A percentile compares a stretch with the other conserved stretches of the same genome.
Evolutionary conservation across 2,329 filamentous ascomycete genomes (phyloP).

Genomic region (Ophiostoma angusticollis): DNA sequence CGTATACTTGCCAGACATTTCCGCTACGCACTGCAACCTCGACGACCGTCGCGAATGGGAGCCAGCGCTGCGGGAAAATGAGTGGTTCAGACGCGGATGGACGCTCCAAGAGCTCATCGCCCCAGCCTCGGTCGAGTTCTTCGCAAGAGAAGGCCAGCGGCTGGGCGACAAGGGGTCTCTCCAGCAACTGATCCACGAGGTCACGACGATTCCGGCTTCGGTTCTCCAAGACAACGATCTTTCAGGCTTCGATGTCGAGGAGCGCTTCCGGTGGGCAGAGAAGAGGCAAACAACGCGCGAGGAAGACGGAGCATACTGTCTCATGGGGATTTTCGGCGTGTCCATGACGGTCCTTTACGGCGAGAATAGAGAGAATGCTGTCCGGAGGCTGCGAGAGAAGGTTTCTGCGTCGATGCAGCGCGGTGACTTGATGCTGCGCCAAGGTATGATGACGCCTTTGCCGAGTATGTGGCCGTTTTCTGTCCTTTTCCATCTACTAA

Average conservation of each 20-base stretch:
- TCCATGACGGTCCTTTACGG: constrained; percentile 13
- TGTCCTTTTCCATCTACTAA: too few species aligned
- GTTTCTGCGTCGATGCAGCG: neutral
- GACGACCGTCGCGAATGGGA: too few species aligned
- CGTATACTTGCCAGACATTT: constrained; percentile 8
- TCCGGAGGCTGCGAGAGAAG: constrained; percentile 7
- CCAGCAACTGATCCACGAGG: neutral
- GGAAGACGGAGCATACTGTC: constrained; percentile 14
- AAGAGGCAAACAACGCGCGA: constrained; percentile 7
- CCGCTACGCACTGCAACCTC: too few species aligned
- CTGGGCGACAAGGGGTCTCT: constrained; percentile 3
- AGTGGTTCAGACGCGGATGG: constrained; percentile 2
- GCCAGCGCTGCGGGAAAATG: neutral
- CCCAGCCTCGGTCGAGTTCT: constrained; percentile 1
- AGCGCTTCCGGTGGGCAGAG: constrained; percentile 14
- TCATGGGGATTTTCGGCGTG: constrained; percentile 14
- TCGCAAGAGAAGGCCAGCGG: neutral
- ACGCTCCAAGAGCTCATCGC: constrained; percentile 2
- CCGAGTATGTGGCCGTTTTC: too few species aligned
- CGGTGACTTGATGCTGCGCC: neutral
- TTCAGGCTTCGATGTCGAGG: constrained; percentile 13
- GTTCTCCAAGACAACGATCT: neutral
- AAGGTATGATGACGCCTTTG: neutral
- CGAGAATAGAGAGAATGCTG: constrained; percentile 7
- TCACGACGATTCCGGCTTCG: constrained; percentile 2